phyloP scores from a whole-genome alignment of 441 rosid species.

The Populus hybrid region DNA sequence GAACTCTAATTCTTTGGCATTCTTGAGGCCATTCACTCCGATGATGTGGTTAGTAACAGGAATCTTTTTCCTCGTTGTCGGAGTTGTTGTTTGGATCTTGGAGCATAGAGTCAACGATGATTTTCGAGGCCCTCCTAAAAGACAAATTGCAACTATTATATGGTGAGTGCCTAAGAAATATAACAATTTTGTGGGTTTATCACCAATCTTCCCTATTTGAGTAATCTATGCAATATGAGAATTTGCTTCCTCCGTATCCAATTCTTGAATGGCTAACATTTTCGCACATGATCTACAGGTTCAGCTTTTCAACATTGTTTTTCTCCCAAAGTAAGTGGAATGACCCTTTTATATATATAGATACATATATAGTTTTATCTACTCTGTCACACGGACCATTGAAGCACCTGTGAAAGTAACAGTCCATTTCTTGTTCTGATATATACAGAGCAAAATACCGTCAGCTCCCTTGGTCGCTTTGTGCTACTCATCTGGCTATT shows the following conservation, averaged over 20 bases:
- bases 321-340: neutral
- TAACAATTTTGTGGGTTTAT: neutral
- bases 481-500: conserved; percentile 36
- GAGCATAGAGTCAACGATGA: neutral
- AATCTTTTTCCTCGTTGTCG: neutral
- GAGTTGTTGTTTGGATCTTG: neutral
- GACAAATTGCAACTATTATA: neutral
- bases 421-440: neutral
- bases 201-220: neutral
- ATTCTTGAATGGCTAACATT: neutral
- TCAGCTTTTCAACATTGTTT: neutral
- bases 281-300: neutral
- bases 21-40: neutral
- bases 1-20: neutral
- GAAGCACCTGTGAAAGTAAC: neutral
- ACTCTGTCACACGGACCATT: neutral
- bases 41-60: neutral
- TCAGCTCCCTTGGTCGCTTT: conserved; percentile 33
- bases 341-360: neutral
- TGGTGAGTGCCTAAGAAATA: neutral
- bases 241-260: neutral
- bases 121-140: neutral
- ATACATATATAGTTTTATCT: neutral
- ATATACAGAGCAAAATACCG: conserved; percentile 28
- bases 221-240: neutral